Evolutionary conservation across 2,329 filamentous ascomycete species (phyloP).

Genomic region (Neofusicoccum umdonicola): DNA sequence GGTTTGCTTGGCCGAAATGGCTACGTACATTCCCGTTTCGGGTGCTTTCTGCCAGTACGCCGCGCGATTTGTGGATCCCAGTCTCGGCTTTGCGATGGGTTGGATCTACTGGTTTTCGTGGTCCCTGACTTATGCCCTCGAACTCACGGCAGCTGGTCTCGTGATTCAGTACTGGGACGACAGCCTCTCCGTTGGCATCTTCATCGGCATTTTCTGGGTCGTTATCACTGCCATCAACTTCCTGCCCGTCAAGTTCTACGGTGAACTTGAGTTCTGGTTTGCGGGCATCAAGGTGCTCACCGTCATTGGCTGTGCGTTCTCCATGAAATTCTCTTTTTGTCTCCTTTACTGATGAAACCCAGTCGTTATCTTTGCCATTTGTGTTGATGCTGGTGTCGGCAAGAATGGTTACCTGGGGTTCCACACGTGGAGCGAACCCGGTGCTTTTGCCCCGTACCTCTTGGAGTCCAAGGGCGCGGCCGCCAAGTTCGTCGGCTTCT

Average conservation of each 20-base stretch:
- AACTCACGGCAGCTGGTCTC: slow-evolving; percentile 69
- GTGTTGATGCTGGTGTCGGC: slow-evolving; percentile 70
- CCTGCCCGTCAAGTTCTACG: slow-evolving; percentile 69
- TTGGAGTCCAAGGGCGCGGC: slow-evolving; percentile 58
- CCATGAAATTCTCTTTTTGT: neutral
- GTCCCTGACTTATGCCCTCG: slow-evolving; percentile 70
- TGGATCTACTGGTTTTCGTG: slow-evolving; percentile 84
- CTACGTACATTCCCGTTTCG: slow-evolving; percentile 72
- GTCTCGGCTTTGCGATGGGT: slow-evolving; percentile 73
- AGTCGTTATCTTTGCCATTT: slow-evolving; percentile 72
- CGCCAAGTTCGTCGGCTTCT: slow-evolving; percentile 67
- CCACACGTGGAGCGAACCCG: slow-evolving; percentile 66
- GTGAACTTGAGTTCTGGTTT: slow-evolving; percentile 77
- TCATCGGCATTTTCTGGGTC: slow-evolving; percentile 70
- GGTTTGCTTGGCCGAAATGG: slow-evolving; percentile 64
- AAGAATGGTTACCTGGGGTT: slow-evolving; percentile 72
- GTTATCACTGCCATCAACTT: slow-evolving; percentile 68
- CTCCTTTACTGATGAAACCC: neutral
- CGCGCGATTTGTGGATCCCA: slow-evolving; percentile 69
- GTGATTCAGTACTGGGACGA: slow-evolving; percentile 74
- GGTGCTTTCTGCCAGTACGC: slow-evolving; percentile 77
- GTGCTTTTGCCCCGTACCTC: slow-evolving; percentile 64
- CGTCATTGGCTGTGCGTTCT: slow-evolving; percentile 56
- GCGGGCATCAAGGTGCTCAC: slow-evolving; percentile 74
- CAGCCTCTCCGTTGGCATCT: slow-evolving; percentile 64